phyloP scores from a whole-genome alignment of 2,329 filamentous ascomycete genomes.

The Dactylonectria estremocensis region DNA sequence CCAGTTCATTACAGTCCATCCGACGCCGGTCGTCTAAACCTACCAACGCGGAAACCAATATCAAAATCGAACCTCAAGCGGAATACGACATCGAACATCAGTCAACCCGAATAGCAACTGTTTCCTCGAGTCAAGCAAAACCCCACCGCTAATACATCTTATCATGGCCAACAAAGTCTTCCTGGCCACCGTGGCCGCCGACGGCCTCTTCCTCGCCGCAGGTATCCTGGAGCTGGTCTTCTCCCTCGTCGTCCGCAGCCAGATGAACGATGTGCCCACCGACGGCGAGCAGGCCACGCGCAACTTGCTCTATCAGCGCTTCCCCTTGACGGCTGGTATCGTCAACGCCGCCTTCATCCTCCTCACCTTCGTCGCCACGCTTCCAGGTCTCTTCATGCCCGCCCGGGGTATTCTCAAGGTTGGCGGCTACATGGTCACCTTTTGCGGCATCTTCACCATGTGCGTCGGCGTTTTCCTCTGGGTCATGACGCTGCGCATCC shows the following conservation, averaged over 20 bases:
- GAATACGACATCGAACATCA: slow-evolving; percentile 18
- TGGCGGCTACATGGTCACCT: slow-evolving; percentile 75
- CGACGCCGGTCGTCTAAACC: slow-evolving; percentile 47
- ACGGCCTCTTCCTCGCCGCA: slow-evolving; percentile 67
- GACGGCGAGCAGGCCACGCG: slow-evolving; percentile 66
- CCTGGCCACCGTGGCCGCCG: slow-evolving; percentile 62
- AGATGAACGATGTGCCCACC: slow-evolving; percentile 59
- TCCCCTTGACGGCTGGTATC: slow-evolving; percentile 76
- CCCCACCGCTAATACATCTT: slow-evolving; percentile 18
- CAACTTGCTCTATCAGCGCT: slow-evolving; percentile 67
- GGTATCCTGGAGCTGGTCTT: slow-evolving; percentile 71
- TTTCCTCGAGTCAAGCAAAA: not conserved
- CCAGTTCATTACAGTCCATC: slow-evolving; percentile 29
- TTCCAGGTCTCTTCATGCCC: slow-evolving; percentile 80
- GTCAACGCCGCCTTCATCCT: slow-evolving; percentile 82
- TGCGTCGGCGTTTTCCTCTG: slow-evolving; percentile 77
- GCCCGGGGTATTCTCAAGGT: slow-evolving; percentile 79
- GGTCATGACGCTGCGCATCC: slow-evolving; percentile 80
- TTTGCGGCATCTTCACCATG: slow-evolving; percentile 75
- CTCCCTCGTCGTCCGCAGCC: slow-evolving; percentile 66
- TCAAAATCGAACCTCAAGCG: slow-evolving; percentile 9
- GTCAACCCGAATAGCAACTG: not conserved
- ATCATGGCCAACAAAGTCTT: slow-evolving; percentile 71
- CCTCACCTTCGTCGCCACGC: slow-evolving; percentile 76
- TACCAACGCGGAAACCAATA: slow-evolving; percentile 20